phyloP scores from a whole-genome alignment of 2,329 filamentous ascomycete genomes.

The Pseudogymnoascus verrucosus region DNA sequence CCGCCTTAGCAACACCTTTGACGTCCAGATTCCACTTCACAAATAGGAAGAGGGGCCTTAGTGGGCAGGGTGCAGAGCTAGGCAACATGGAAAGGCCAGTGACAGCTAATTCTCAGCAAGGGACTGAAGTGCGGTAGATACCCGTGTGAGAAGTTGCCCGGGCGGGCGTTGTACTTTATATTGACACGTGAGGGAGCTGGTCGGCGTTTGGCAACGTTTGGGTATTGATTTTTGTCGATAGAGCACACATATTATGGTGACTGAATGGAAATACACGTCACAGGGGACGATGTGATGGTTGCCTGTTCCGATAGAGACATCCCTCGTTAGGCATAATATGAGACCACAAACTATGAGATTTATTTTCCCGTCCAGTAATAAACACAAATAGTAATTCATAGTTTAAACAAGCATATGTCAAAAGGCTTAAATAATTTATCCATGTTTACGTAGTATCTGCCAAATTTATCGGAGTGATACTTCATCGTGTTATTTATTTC shows the following conservation, averaged over 20 bases:
- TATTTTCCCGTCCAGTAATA: not conserved
- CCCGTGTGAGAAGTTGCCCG: not conserved
- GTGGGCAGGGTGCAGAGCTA: slow-evolving; percentile 64
- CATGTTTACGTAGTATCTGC: not conserved
- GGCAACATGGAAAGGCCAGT: slow-evolving; percentile 44
- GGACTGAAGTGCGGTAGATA: slow-evolving; percentile 1
- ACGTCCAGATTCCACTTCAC: slow-evolving; percentile 57
- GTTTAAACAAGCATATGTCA: not conserved
- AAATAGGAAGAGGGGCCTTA: slow-evolving; percentile 54
- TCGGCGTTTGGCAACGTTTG: not conserved
- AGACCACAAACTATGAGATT: not conserved
- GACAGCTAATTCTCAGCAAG: slow-evolving; percentile 12
- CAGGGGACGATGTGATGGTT: not conserved
- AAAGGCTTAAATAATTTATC: not conserved
- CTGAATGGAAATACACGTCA: not conserved
- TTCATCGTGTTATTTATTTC: not conserved
- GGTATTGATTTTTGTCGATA: not conserved
- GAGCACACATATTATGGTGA: not conserved
- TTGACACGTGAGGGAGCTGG: not conserved
- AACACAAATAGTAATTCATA: not conserved
- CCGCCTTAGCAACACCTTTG: slow-evolving; percentile 31
- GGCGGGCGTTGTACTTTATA: not conserved
- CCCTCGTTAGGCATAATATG: not conserved
- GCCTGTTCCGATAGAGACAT: not conserved
- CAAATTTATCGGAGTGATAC: not conserved